Conservation (phyloP, 2,329 filamentous ascomycete species). For the Pseudopyrenochaeta lycopersici region DNA sequence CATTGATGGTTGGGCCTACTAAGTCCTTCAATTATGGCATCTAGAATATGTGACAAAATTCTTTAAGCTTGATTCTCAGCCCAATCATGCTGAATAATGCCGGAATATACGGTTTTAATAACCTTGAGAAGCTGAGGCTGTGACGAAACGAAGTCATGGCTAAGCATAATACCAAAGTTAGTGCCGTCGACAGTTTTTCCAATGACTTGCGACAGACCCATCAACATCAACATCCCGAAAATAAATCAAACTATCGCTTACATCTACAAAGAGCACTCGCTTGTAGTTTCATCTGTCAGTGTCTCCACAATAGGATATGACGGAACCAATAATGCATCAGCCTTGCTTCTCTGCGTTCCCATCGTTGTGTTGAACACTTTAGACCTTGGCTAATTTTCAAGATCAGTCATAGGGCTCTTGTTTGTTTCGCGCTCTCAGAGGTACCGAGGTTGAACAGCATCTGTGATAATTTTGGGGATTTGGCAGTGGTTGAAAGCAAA, state of each 20-base stretch:
- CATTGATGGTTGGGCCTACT: too few species aligned
- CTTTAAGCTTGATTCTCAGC: too few species aligned
- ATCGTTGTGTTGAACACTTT: conserved; percentile 42
- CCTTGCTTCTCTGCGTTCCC: conserved; percentile 16
- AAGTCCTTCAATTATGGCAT: too few species aligned
- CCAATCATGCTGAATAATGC: too few species aligned
- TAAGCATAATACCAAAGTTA: too few species aligned
- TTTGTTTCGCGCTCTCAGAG: conserved; percentile 22
- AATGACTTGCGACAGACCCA: too few species aligned
- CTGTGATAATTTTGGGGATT: conserved; percentile 33
- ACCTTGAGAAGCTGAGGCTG: too few species aligned
- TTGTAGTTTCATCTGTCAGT: conserved; percentile 10
- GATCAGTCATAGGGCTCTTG: conserved; percentile 35
- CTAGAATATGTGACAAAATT: too few species aligned
- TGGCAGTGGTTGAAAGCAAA: conserved; percentile 39
- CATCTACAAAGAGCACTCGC: conserved; percentile 23
- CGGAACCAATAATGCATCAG: conserved; percentile 12
- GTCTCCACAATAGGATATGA: conserved; percentile 24
- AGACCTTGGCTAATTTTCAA: conserved; percentile 19
- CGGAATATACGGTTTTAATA: too few species aligned
- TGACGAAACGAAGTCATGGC: too few species aligned
- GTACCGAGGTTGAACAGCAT: conserved; percentile 35
- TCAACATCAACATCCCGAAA: too few species aligned
- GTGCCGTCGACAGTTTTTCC: too few species aligned
- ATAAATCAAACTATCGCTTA: conserved; percentile 25